Conservation (phyloP, 2,329 filamentous ascomycete genomes). For the Byssochlamys sp. region DNA sequence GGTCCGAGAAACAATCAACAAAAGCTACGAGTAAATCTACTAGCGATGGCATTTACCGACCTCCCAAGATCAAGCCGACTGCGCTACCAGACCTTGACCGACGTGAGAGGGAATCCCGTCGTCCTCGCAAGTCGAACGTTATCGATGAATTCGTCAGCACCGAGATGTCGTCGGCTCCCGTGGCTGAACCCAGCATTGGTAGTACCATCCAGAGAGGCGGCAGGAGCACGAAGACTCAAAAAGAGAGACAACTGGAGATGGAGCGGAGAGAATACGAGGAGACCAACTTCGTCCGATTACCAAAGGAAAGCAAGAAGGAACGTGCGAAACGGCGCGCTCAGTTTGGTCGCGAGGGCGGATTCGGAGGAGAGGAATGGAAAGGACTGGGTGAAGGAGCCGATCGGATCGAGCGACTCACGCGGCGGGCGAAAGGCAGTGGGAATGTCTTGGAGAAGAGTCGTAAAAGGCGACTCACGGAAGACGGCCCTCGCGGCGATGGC, state of each 20-base stretch:
- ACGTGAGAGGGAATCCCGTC: constrained; percentile 49
- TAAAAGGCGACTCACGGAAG: constrained; percentile 64
- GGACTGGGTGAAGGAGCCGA: constrained; percentile 76
- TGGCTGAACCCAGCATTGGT: constrained; percentile 82
- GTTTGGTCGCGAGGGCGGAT: constrained; percentile 44
- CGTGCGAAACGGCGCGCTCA: constrained; percentile 50
- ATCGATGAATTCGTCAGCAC: constrained; percentile 85
- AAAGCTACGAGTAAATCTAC: constrained; percentile 19
- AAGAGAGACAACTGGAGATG: constrained; percentile 65
- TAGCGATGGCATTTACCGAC: constrained; percentile 67
- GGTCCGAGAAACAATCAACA: constrained; percentile 13
- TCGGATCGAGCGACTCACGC: constrained; percentile 73
- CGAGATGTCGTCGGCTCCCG: constrained; percentile 71
- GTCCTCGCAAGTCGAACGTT: constrained; percentile 64
- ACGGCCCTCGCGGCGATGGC: constrained; percentile 58
- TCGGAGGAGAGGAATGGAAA: constrained; percentile 89
- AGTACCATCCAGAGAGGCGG: constrained; percentile 76
- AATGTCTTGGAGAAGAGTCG: constrained; percentile 69
- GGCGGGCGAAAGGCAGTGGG: constrained; percentile 51
- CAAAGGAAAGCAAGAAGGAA: constrained; percentile 81
- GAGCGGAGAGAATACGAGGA: constrained; percentile 85
- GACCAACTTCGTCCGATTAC: constrained; percentile 77
- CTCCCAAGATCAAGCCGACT: constrained; percentile 78
- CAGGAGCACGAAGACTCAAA: constrained; percentile 65
- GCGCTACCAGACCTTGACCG: constrained; percentile 63